Percentiles rank a stretch among this genome's conserved stretches.
Conservation (phyloP, 129 eudicot genomes). For the Flaveria bidentis region DNA sequence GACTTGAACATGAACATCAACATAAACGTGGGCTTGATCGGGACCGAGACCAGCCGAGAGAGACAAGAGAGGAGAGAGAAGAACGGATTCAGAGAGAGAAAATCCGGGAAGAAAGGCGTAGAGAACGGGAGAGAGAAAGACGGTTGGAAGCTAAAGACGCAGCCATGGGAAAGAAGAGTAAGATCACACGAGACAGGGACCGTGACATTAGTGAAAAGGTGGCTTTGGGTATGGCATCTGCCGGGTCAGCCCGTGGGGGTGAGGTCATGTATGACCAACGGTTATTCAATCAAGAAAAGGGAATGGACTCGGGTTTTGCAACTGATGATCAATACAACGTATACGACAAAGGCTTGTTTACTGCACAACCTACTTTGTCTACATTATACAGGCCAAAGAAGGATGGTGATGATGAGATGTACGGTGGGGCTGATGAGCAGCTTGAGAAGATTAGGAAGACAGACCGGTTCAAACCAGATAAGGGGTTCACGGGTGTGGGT, state of each 20-base stretch:
- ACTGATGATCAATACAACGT: constrained; percentile 77
- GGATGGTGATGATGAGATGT: constrained; percentile 68
- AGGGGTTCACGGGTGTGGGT: constrained; percentile 50
- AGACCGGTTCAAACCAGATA: constrained; percentile 78
- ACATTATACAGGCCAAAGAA: constrained; percentile 86
- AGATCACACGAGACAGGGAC: constrained; percentile 78
- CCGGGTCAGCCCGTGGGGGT: constrained; percentile 62
- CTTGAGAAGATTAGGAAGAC: constrained; percentile 78
- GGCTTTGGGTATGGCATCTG: constrained; percentile 86
- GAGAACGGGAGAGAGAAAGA: constrained; percentile 87
- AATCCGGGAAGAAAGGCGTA: constrained; percentile 78
- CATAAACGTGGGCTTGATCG: constrained; percentile 39
- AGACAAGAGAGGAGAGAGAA: constrained; percentile 71
- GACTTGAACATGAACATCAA: constrained; percentile 41
- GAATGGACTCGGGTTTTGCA: constrained; percentile 89
- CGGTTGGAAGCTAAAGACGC: constrained; percentile 90
- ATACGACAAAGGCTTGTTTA: constrained; percentile 73
- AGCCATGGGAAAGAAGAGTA: constrained; percentile 91
- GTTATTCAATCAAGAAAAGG: constrained; percentile 86
- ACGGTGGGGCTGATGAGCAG: constrained; percentile 88
- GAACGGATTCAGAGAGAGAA: constrained; percentile 68
- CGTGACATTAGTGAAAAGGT: constrained; percentile 96
- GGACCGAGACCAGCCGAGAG: constrained; percentile 44
- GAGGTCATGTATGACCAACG: constrained; percentile 90
- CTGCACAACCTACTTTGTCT: constrained; percentile 72